phyloP scores from a whole-genome alignment of 2,329 filamentous ascomycete species.

The Bipolaris bicolor region DNA sequence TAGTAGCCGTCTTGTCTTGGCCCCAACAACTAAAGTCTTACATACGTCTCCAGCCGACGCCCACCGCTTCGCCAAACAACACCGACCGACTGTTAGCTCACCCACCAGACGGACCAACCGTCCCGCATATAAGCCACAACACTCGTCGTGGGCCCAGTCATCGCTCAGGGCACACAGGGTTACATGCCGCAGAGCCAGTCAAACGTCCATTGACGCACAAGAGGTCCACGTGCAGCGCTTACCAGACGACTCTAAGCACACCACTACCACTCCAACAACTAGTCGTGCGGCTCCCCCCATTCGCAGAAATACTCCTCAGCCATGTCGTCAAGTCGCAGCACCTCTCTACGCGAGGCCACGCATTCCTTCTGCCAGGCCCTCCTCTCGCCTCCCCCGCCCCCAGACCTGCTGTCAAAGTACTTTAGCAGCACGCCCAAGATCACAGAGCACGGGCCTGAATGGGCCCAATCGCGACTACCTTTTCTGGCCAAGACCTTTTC shows the following conservation, averaged over 20 bases:
- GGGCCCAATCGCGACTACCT: constrained; percentile 46
- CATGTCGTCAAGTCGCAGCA: constrained; percentile 24
- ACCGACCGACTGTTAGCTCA: constrained; percentile 17
- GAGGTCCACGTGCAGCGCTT: constrained; percentile 8
- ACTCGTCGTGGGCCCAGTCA: constrained; percentile 5
- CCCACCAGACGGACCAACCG: constrained; percentile 11
- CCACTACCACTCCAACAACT: neutral
- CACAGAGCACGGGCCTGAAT: constrained; percentile 52
- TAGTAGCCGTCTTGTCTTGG: neutral
- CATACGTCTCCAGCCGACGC: constrained; percentile 16
- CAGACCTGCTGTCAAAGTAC: constrained; percentile 34
- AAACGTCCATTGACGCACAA: neutral
- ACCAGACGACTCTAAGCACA: constrained; percentile 1
- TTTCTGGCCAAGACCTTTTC: constrained; percentile 50
- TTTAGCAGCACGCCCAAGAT: constrained; percentile 44
- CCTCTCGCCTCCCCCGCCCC: constrained; percentile 31
- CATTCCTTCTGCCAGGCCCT: constrained; percentile 41
- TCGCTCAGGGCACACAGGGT: neutral
- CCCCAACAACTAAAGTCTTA: constrained; percentile 15
- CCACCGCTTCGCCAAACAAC: constrained; percentile 14
- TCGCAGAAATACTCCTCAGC: neutral
- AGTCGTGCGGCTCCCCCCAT: constrained; percentile 3
- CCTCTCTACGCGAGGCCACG: constrained; percentile 30
- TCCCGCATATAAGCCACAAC: constrained; percentile 7
- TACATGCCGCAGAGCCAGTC: neutral